Evolutionary conservation across 2,329 filamentous ascomycete species (phyloP).

Genomic region (Colletotrichum caudatum): DNA sequence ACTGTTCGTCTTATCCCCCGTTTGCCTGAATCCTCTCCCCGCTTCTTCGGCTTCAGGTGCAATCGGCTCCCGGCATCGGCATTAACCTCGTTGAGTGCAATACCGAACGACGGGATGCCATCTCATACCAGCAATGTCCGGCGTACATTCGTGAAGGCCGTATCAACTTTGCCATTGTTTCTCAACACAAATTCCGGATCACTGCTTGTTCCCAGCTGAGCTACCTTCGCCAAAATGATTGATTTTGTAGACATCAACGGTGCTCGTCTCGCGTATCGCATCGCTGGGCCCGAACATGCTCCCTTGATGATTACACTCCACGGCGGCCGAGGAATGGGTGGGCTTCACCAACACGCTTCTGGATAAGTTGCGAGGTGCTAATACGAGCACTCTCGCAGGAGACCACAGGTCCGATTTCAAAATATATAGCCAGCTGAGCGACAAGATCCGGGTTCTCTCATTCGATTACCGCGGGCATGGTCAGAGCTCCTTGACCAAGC

Average conservation of each 20-base stretch:
- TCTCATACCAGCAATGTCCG: background rate
- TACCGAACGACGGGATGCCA: background rate
- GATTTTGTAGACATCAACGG: conserved; percentile 51
- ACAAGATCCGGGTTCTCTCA: conserved; percentile 49
- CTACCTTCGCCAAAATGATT: conserved; percentile 9
- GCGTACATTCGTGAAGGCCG: background rate
- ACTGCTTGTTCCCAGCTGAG: background rate
- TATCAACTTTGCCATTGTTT: background rate
- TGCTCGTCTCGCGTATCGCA: conserved; percentile 49
- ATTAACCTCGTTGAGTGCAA: background rate
- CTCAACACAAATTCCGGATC: no score
- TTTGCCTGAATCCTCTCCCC: conserved; percentile 5
- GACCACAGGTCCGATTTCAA: conserved; percentile 51
- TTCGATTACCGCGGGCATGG: conserved; percentile 55
- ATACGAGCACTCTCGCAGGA: conserved; percentile 41
- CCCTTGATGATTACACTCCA: conserved; percentile 54
- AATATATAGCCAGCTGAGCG: conserved; percentile 48
- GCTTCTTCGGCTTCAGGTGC: conserved; percentile 17
- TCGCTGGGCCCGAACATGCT: conserved; percentile 47
- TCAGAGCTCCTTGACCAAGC: conserved; percentile 50
- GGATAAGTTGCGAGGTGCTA: background rate
- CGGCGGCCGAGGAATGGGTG: conserved; percentile 53
- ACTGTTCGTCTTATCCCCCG: conserved; percentile 8
- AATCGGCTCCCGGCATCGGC: background rate
- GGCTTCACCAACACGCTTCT: background rate